A percentile compares a stretch with the other conserved stretches of the same genome.
These are phyloP conservation scores for Coemansia sp. DNA, from an alignment of 192 early-diverging fungal species.

Conservation along the genomic window DNA sequence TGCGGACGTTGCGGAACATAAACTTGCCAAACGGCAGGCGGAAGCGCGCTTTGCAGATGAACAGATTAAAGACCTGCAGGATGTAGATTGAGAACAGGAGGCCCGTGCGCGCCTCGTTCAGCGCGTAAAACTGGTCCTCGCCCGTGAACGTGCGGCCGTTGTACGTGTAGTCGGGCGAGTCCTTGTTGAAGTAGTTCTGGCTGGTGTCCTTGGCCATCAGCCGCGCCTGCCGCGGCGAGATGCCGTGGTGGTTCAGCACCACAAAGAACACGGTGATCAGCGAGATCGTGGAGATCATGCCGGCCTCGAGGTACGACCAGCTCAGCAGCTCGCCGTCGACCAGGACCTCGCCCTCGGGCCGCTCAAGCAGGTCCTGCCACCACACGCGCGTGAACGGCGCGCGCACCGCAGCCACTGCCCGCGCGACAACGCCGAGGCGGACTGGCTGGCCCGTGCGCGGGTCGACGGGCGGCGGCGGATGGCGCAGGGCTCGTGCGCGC, in stretches of 20 bases:
- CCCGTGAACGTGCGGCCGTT: conserved; percentile 52
- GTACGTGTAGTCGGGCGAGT: conserved; percentile 47
- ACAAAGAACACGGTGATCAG: conserved; percentile 75
- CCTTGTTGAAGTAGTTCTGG: conserved; percentile 49
- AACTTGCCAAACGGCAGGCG: conserved; percentile 74
- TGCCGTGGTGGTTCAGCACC: conserved; percentile 64
- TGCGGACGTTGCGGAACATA: conserved; percentile 76
- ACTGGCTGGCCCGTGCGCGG: conserved; percentile 53
- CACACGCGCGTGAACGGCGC: conserved; percentile 56
- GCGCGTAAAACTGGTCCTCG: conserved; percentile 60
- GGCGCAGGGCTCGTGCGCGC: conserved; percentile 56
- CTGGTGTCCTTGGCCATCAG: conserved; percentile 54
- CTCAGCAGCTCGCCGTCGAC: conserved; percentile 79
- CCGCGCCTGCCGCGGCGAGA: conserved; percentile 62
- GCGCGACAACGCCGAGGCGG: conserved; percentile 19
- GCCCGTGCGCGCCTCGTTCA: conserved; percentile 76
- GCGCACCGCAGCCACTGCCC: conserved; percentile 28
- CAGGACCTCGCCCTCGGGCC: conserved; percentile 78
- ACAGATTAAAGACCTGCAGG: conserved; percentile 92
- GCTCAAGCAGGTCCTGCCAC: conserved; percentile 66
- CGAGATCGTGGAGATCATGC: conserved; percentile 75
- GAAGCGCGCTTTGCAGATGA: conserved; percentile 83
- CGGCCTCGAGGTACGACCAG: conserved; percentile 87
- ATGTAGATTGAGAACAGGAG: conserved; percentile 68
- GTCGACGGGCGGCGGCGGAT: conserved; percentile 52